Evolutionary conservation across 148 eudicot species (phyloP).

Genomic region (Cornus kousa): DNA sequence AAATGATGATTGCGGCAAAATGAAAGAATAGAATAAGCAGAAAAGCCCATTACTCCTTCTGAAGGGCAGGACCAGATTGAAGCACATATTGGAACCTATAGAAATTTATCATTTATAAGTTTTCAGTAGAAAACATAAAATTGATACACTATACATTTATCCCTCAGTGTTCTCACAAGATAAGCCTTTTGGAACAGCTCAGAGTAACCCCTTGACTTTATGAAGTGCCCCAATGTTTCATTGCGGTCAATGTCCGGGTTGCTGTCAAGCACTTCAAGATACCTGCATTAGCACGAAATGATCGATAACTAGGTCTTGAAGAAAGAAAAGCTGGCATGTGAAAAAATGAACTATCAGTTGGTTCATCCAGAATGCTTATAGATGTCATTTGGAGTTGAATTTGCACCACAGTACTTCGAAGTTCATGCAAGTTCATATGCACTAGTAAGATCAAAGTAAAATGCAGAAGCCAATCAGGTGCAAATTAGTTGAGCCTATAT

Average conservation of each 20-base stretch:
- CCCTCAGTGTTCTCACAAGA: conserved; percentile 53
- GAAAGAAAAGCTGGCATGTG: too few relatives aligned
- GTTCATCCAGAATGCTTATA: too few relatives aligned
- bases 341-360: too few relatives aligned
- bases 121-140: not conserved
- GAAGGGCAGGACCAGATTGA: conserved; percentile 96
- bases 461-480: too few relatives aligned
- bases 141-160: not conserved
- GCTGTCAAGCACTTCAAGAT: conserved; percentile 74
- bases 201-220: conserved; percentile 71
- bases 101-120: not conserved
- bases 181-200: conserved; percentile 88
- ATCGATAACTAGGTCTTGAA: too few relatives aligned
- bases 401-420: too few relatives aligned
- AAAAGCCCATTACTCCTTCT: conserved; percentile 73
- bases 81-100: conserved; percentile 85
- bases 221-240: conserved; percentile 77
- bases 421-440: too few relatives aligned
- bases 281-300: conserved; percentile 34
- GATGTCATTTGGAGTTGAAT: too few relatives aligned
- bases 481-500: too few relatives aligned
- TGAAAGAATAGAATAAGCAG: conserved; percentile 79
- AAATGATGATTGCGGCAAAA: conserved; percentile 95
- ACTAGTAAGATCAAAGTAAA: too few relatives aligned
- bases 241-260: conserved; percentile 66